Percentiles rank a stretch among this genome's conserved stretches.
These are phyloP conservation scores for Eucalyptus viminalis DNA, from an alignment of 345 rosid genomes.

Conservation along the genomic window DNA sequence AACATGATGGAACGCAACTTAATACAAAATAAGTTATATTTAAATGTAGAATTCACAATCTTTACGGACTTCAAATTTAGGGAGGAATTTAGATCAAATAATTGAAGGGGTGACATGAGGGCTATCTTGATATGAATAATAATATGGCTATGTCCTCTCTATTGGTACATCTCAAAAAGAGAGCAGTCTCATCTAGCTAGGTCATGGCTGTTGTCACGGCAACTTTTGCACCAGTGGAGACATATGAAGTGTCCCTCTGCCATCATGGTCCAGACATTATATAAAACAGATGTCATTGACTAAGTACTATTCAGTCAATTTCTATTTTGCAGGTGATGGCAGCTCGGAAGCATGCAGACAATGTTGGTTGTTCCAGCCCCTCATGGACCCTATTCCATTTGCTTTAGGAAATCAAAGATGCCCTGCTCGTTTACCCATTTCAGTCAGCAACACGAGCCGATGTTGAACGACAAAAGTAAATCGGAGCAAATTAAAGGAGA, in stretches of 20 bases:
- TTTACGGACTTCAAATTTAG: background rate
- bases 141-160: background rate
- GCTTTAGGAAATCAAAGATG: background rate
- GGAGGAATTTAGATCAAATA: background rate
- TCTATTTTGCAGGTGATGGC: background rate
- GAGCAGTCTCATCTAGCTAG: background rate
- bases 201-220: background rate
- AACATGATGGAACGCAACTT: background rate
- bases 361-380: background rate
- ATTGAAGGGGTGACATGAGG: background rate
- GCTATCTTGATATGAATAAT: background rate
- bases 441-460: background rate
- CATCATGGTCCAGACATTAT: background rate
- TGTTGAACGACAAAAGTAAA: background rate
- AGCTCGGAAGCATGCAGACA: background rate
- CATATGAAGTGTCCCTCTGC: background rate
- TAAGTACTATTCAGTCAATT: background rate
- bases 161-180: background rate
- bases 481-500: background rate
- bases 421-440: background rate
- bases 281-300: background rate
- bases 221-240: background rate
- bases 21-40: background rate
- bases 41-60: background rate
- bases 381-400: background rate